A percentile compares a stretch with the other conserved stretches of the same genome.
Evolutionary conservation across 2,329 filamentous ascomycete species (phyloP).

Genomic region (Furcasterigmium furcatum): DNA sequence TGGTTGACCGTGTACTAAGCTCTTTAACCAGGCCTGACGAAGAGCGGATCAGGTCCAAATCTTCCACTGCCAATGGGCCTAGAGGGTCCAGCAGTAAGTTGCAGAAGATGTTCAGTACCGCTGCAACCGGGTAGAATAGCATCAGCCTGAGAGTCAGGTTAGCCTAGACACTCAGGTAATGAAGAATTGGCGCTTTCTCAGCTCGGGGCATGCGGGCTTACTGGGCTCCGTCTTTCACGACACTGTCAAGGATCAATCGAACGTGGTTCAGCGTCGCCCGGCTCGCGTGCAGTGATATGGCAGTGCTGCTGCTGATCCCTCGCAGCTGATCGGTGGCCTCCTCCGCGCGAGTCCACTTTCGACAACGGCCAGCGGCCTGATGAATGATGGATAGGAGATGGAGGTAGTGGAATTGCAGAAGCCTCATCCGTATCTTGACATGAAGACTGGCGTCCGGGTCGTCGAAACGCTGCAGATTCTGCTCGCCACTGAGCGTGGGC

Average conservation of each 20-base stretch:
- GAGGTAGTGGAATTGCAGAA: slow-evolving; percentile 52
- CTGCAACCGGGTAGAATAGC: slow-evolving; percentile 54
- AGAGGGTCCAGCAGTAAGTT: slow-evolving; percentile 48
- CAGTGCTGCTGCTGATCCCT: slow-evolving; percentile 48
- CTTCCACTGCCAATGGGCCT: slow-evolving; percentile 34
- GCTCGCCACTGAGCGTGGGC: slow-evolving; percentile 41
- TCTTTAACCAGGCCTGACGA: not conserved
- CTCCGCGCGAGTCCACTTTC: slow-evolving; percentile 31
- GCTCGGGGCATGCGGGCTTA: no score
- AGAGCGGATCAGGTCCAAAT: slow-evolving; percentile 34
- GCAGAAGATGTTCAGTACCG: slow-evolving; percentile 51
- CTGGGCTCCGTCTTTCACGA: no score
- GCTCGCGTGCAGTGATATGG: slow-evolving; percentile 51
- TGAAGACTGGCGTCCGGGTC: slow-evolving; percentile 15
- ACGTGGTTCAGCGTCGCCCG: slow-evolving; percentile 40
- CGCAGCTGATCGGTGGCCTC: not conserved
- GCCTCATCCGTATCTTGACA: slow-evolving; percentile 42
- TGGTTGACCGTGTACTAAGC: not conserved
- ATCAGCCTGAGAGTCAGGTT: slow-evolving; percentile 37
- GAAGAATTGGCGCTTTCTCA: no score
- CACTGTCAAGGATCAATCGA: no score
- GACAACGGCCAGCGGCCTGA: slow-evolving; percentile 48
- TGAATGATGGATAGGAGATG: slow-evolving; percentile 54
- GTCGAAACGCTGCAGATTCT: slow-evolving; percentile 16
- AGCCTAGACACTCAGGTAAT: no score